These are phyloP conservation scores for Oryza punctata DNA, from an alignment of 176 grass and related monocot species.

Conservation along the genomic window DNA sequence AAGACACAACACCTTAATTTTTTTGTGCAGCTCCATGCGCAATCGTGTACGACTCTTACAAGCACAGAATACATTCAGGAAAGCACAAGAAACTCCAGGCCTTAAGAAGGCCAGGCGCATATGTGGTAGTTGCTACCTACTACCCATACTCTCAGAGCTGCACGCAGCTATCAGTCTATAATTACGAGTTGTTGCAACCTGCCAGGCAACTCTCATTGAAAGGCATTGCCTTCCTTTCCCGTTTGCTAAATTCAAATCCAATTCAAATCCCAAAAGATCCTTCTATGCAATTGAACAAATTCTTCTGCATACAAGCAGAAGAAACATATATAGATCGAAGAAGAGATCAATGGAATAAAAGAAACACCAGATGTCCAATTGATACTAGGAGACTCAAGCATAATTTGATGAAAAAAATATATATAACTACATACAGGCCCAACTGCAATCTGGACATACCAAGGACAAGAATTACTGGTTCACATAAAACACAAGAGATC, in stretches of 20 bases:
- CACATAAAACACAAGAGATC: slow-evolving; percentile 35
- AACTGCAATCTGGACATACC: slow-evolving; percentile 41
- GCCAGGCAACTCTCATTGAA: neutral
- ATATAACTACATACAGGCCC: slow-evolving; percentile 50
- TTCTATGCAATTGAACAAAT: neutral
- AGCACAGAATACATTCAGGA: neutral
- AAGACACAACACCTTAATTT: slow-evolving; percentile 68
- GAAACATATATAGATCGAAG: neutral
- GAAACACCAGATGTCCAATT: slow-evolving; percentile 6
- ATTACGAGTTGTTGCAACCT: slow-evolving; percentile 28
- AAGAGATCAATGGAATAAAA: neutral
- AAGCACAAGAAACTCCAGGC: neutral
- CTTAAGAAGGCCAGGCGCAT: slow-evolving; percentile 22
- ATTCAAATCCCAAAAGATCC: neutral
- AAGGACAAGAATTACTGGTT: slow-evolving; percentile 37
- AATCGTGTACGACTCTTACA: slow-evolving; percentile 28
- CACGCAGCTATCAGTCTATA: neutral
- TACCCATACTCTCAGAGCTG: slow-evolving; percentile 1
- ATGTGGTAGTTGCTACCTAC: slow-evolving; percentile 61
- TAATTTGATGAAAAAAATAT: slow-evolving; percentile 31
- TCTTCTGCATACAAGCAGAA: neutral
- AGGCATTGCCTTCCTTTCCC: neutral
- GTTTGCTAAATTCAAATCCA: neutral
- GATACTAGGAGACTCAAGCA: slow-evolving; percentile 25
- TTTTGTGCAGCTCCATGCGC: slow-evolving; percentile 53